phyloP scores from a whole-genome alignment of 108 stramenopile species.

The Skeletonema grethae region DNA sequence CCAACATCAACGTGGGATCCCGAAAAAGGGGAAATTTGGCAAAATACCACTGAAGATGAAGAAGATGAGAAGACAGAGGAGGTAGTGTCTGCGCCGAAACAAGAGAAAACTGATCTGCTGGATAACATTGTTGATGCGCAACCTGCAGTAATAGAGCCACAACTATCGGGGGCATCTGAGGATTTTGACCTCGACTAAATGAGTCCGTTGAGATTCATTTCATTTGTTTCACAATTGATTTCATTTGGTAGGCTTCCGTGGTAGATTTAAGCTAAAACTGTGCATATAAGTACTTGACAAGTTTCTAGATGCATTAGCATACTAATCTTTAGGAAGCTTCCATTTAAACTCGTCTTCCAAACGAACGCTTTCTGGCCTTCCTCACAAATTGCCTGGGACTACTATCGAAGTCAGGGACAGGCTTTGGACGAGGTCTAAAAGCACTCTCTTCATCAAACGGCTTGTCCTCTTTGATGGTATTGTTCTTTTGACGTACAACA shows the following conservation, averaged over 20 bases:
- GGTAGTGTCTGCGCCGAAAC: neutral
- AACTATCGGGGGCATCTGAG: conserved; percentile 12
- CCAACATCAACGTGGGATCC: conserved; percentile 50
- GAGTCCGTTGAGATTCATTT: neutral
- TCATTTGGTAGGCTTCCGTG: too few relatives aligned
- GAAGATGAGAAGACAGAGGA: neutral
- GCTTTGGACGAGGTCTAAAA: conserved; percentile 10
- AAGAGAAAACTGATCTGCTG: neutral
- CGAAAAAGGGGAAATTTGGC: conserved; percentile 46
- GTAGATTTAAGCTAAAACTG: neutral
- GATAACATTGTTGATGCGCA: conserved; percentile 1
- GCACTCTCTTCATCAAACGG: conserved; percentile 36
- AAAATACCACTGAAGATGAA: conserved; percentile 17
- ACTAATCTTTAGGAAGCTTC: neutral
- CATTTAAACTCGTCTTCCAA: conserved; percentile 7
- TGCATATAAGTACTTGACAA: neutral
- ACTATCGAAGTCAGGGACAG: conserved; percentile 1
- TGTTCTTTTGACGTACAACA: neutral
- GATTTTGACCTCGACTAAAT: conserved; percentile 16
- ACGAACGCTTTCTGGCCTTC: neutral
- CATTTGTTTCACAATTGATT: neutral
- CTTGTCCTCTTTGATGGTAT: conserved; percentile 22
- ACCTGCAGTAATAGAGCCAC: neutral
- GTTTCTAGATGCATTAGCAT: neutral
- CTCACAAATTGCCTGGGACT: conserved; percentile 25